A percentile compares a stretch with the other conserved stretches of the same genome.
These are phyloP conservation scores for Arachis stenosperma DNA, from an alignment of 306 rosid species.

Conservation along the genomic window DNA sequence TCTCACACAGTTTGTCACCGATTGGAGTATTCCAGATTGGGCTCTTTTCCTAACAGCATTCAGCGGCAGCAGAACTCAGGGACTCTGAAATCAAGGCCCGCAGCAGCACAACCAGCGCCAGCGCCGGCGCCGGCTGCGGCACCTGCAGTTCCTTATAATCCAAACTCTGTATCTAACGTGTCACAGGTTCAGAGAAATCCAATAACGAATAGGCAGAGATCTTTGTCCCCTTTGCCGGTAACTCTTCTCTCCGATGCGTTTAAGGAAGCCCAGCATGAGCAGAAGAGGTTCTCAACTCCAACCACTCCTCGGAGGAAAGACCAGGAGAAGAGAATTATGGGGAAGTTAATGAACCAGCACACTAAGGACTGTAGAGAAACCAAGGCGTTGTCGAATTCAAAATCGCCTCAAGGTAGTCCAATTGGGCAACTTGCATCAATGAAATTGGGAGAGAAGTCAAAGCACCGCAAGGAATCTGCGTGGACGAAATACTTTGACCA, in stretches of 20 bases:
- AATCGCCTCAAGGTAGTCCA: conserved; percentile 49
- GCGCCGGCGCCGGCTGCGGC: no score
- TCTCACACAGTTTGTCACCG: conserved; percentile 88
- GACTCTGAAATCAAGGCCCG: conserved; percentile 56
- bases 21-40: conserved; percentile 62
- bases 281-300: conserved; percentile 79
- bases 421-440: conserved; percentile 48
- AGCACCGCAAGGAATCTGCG: conserved; percentile 61
- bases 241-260: conserved; percentile 57
- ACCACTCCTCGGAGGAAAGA: conserved; percentile 51
- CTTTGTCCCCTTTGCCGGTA: conserved; percentile 72
- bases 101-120: background rate
- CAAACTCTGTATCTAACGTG: conserved; percentile 25
- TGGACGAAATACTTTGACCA: conserved; percentile 92
- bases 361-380: conserved; percentile 28
- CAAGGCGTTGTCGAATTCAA: conserved; percentile 39
- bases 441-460: conserved; percentile 54
- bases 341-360: conserved; percentile 54
- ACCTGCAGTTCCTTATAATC: conserved; percentile 6
- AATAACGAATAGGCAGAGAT: conserved; percentile 65
- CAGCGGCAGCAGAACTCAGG: conserved; percentile 39
- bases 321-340: conserved; percentile 57
- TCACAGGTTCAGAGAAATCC: conserved; percentile 42
- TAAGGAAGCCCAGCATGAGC: conserved; percentile 67
- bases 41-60: conserved; percentile 44